These are phyloP conservation scores for Hydnomerulius pinastri DNA, from an alignment of 768 basidiomycete genomes.

Conservation along the genomic window DNA sequence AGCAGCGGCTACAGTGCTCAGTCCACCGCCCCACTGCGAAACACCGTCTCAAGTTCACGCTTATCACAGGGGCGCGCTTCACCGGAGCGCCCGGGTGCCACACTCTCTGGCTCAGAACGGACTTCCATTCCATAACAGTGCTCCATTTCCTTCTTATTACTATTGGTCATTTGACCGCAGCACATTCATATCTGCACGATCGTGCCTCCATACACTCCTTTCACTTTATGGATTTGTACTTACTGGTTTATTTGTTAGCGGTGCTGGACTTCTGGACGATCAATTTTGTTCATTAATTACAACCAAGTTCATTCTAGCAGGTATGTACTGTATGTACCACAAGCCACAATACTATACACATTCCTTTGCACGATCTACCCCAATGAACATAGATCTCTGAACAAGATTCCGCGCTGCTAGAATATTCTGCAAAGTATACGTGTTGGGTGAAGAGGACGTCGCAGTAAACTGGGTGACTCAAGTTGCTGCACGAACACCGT, in stretches of 20 bases:
- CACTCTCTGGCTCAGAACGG: constrained; percentile 4
- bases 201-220: neutral
- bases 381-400: neutral
- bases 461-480: constrained; percentile 27
- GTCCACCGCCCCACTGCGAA: constrained; percentile 11
- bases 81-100: neutral
- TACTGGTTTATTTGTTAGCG: neutral
- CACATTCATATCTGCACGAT: neutral
- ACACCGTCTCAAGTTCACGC: constrained; percentile 1
- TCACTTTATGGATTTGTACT: constrained; percentile 3
- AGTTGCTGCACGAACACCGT: too few species aligned
- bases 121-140: neutral
- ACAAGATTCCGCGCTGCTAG: neutral
- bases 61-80: constrained; percentile 5
- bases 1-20: constrained; percentile 7
- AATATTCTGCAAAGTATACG: constrained; percentile 22
- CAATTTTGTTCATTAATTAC: neutral
- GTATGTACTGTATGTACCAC: neutral
- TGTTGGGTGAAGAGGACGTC: constrained; percentile 26
- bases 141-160: neutral
- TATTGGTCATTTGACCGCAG: neutral
- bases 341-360: neutral
- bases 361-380: neutral
- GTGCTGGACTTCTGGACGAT: neutral
- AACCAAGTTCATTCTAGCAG: neutral